Conservation (phyloP, 2,329 filamentous ascomycete genomes). For the Aphanocladium album region DNA sequence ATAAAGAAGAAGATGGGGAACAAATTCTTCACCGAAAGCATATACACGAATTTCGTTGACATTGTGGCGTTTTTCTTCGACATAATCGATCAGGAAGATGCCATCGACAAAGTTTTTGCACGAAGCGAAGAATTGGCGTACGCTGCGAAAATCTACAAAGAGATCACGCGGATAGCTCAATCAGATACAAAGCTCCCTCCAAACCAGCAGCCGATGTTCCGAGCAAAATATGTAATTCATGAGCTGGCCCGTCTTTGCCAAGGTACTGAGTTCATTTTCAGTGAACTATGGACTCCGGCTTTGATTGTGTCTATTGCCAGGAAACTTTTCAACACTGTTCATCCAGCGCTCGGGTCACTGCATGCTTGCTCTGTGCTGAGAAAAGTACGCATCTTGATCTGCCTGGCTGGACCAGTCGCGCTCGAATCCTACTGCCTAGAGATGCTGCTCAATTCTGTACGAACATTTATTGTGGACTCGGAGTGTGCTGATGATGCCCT, state of each 20-base stretch:
- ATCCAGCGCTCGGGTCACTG: constrained; percentile 77
- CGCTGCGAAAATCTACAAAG: constrained; percentile 58
- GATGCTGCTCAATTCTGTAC: constrained; percentile 78
- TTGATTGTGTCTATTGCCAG: constrained; percentile 71
- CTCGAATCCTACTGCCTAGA: constrained; percentile 77
- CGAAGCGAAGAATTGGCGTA: constrained; percentile 54
- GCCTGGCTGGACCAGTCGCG: constrained; percentile 68
- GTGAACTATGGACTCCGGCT: constrained; percentile 69
- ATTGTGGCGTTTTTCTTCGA: constrained; percentile 74
- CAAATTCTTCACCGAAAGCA: constrained; percentile 56
- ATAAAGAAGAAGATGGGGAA: constrained; percentile 66
- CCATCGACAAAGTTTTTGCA: constrained; percentile 61
- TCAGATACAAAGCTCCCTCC: constrained; percentile 63
- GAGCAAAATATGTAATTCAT: constrained; percentile 67
- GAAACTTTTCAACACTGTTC: constrained; percentile 72
- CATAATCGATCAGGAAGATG: constrained; percentile 71
- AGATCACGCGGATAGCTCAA: constrained; percentile 64
- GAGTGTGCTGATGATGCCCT: constrained; percentile 89
- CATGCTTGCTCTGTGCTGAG: constrained; percentile 83
- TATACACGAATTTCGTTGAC: constrained; percentile 67
- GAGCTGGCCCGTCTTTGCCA: constrained; percentile 75
- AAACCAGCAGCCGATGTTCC: constrained; percentile 84
- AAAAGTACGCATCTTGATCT: constrained; percentile 77
- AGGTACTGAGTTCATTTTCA: constrained; percentile 59
- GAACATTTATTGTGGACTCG: constrained; percentile 72